Evolutionary conservation across 2,329 filamentous ascomycete species (phyloP).

Genomic region (Phyllosticta citrichinensis): DNA sequence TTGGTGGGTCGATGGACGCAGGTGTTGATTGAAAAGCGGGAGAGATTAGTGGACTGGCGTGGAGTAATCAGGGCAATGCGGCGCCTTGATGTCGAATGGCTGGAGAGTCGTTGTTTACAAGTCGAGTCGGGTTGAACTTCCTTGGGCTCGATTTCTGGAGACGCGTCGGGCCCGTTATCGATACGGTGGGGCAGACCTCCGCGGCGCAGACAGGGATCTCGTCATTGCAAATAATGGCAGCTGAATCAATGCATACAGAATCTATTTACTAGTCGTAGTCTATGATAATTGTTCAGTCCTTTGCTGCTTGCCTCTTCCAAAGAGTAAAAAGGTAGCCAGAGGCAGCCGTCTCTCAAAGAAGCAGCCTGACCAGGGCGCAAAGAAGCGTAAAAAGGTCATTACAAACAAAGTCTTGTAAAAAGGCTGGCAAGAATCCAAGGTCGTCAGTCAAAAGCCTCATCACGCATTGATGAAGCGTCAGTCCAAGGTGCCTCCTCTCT

Average conservation of each 20-base stretch:
- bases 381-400: not conserved
- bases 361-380: not conserved
- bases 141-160: no score
- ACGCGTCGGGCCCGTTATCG: no score
- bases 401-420: not conserved
- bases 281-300: not conserved
- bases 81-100: no score
- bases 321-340: not conserved
- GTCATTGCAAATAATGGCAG: not conserved
- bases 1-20: no score
- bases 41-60: no score
- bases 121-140: no score
- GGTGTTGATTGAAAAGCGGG: no score
- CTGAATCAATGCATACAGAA: not conserved
- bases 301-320: not conserved
- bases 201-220: not conserved
- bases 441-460: not conserved
- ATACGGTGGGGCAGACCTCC: no score
- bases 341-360: not conserved
- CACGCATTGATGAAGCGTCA: not conserved
- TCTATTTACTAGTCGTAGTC: not conserved
- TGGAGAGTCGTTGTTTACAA: no score
- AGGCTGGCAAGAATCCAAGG: not conserved
- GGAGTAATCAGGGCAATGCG: no score
- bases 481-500: not conserved